phyloP scores from a whole-genome alignment of 441 rosid genomes.

The Omphalea diandra region DNA sequence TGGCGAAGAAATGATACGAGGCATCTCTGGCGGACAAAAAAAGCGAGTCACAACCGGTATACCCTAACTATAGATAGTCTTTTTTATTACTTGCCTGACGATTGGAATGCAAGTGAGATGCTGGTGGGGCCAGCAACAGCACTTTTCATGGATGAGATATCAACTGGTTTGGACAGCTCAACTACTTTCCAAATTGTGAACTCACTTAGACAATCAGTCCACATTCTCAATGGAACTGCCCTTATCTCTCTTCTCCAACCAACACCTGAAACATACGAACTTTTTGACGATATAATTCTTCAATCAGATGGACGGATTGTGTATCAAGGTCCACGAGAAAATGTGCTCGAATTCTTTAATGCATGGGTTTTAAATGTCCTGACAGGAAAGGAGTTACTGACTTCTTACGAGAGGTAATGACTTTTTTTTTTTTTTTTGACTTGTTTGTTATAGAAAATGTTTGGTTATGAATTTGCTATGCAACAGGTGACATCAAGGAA shows the following conservation, averaged over 20 bases:
- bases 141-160: slow-evolving; percentile 62
- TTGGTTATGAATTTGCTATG: slow-evolving; percentile 6
- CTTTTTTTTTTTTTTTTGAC: not conserved
- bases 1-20: slow-evolving; percentile 61
- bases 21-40: slow-evolving; percentile 63
- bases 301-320: slow-evolving; percentile 60
- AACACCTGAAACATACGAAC: slow-evolving; percentile 65
- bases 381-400: slow-evolving; percentile 70
- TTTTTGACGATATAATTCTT: slow-evolving; percentile 69
- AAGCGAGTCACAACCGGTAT: slow-evolving; percentile 66
- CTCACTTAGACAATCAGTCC: slow-evolving; percentile 49
- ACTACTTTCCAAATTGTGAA: slow-evolving; percentile 61
- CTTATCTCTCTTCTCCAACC: slow-evolving; percentile 74
- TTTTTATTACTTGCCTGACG: not conserved
- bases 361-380: slow-evolving; percentile 62
- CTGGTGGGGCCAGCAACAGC: slow-evolving; percentile 60
- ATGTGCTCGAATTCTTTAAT: slow-evolving; percentile 55
- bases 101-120: slow-evolving; percentile 50
- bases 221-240: slow-evolving; percentile 61
- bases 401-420: slow-evolving; percentile 62
- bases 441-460: not conserved
- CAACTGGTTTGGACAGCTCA: slow-evolving; percentile 63
- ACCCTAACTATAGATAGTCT: not conserved
- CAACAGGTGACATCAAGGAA: slow-evolving; percentile 66
- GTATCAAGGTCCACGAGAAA: slow-evolving; percentile 66